Evolutionary conservation across 805 yeast species (phyloP), one percentile per base, ranked within the genome.

Genomic region (Sporopachydermia quercuum): DNA sequence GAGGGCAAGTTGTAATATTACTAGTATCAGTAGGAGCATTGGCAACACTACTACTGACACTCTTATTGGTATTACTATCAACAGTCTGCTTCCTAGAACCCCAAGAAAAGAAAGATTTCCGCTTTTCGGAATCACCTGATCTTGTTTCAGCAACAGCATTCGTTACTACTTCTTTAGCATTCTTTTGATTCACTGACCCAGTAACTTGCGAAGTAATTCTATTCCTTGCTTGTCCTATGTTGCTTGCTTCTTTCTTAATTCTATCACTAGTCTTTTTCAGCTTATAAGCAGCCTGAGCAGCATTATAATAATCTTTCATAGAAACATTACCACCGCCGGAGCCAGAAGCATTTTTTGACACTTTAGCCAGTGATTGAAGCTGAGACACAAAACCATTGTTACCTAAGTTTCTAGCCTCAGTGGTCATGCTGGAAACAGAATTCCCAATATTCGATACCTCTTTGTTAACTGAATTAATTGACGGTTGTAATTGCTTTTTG

Each of bases 261-360:
- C 13, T 23, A n/a, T 23, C 30, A 8, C 13, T 8, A 8, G n/a
- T n/a, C n/a, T 23, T 23, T n/a, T 23, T 23, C 30, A 23, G n/a
- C n/a, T 23, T 23, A 23, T 23, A 23, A 23, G 30, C 30, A 23
- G 30, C 30, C 30, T 23, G 30, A 23, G 30, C 30, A 8, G 30
- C 30, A n/a, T 23, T 23, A 23, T 23, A 23, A n/a, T 23, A 23
- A n/a, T 23, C 30, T n/a, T 23, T 23, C 13, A 23, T 23, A 23
- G 30, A 23, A 8, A n/a, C 30, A 8, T 8, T 8, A 8, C 30
- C 30, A 8, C 30, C 30, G 30, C 30, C 30, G 30, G 8, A 8
- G n/a, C 30, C 30, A 23, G 30, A 23, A 23, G 30, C 30, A 8
- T 8, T 8, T n/a, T 23, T 8, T 8, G 30, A 23, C n/a, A 23